Evolutionary conservation across 208 protist species (phyloP).

Genomic region (Blechomonas ayalai): DNA sequence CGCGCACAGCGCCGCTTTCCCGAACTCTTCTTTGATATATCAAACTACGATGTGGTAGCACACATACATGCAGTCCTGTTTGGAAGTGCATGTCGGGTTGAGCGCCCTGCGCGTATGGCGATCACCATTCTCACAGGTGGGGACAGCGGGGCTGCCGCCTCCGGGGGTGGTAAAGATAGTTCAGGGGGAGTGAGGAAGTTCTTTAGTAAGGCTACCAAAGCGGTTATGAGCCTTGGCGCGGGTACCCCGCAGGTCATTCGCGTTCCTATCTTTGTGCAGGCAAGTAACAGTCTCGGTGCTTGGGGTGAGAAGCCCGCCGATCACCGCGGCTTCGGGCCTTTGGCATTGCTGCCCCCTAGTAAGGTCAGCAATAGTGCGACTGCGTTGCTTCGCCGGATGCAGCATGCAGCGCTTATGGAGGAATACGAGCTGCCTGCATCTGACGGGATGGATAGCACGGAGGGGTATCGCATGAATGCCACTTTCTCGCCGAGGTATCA

Average conservation of each 20-base stretch:
- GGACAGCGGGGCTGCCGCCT: slow-evolving; percentile 3
- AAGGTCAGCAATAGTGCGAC: slow-evolving; percentile 2
- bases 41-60: background rate
- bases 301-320: no score
- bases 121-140: background rate
- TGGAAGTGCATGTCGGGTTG: slow-evolving; percentile 3
- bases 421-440: no score
- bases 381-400: no score
- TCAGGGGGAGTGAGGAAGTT: slow-evolving; percentile 23
- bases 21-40: slow-evolving; percentile 39
- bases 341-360: no score
- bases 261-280: slow-evolving; percentile 20
- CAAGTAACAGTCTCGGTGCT: slow-evolving; percentile 14
- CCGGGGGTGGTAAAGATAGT: slow-evolving; percentile 3
- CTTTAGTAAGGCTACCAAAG: slow-evolving; percentile 59
- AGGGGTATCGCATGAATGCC: no score
- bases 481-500: no score
- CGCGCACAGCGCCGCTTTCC: slow-evolving; percentile 24
- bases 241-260: slow-evolving; percentile 6
- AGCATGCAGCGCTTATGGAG: no score
- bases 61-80: no score
- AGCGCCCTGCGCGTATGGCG: background rate
- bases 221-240: slow-evolving; percentile 39
- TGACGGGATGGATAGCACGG: no score
- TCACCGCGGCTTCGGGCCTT: no score